Evolutionary conservation across 352 stramenopile genomes (phyloP).

Genomic region (Phytopythium aichiense): DNA sequence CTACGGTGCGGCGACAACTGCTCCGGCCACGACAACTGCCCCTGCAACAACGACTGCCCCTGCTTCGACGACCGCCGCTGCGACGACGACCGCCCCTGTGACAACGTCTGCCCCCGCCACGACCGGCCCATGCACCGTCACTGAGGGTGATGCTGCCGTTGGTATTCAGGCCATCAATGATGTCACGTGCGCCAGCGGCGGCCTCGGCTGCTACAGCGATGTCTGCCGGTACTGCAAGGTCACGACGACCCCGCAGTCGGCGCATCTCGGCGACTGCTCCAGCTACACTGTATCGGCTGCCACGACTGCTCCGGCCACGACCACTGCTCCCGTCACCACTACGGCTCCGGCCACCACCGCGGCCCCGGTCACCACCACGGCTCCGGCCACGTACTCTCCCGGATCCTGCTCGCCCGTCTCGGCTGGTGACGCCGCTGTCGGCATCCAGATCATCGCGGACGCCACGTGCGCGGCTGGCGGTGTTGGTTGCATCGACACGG

Average conservation of each 20-base stretch:
- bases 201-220: conserved; percentile 30
- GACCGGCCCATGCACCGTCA: conserved; percentile 11
- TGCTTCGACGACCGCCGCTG: conserved; percentile 1
- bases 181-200: conserved; percentile 19
- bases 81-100: conserved; percentile 1
- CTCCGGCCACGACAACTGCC: conserved; percentile 17
- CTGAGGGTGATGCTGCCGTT: conserved; percentile 23
- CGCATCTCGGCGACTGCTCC: conserved; percentile 25
- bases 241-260: conserved; percentile 24
- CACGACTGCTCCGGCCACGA: background rate
- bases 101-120: background rate
- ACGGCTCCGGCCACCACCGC: background rate
- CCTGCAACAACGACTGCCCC: conserved; percentile 10
- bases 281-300: conserved; percentile 2
- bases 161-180: conserved; percentile 30
- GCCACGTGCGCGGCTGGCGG: conserved; percentile 19
- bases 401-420: background rate
- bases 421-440: conserved; percentile 6
- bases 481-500: conserved; percentile 24
- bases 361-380: conserved; percentile 9
- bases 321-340: background rate
- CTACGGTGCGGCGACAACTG: background rate
- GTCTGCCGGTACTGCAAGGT: conserved; percentile 25
- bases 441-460: conserved; percentile 27
- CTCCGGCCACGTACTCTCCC: background rate